Percentiles rank a stretch among this genome's conserved stretches.
phyloP scores from a whole-genome alignment of 768 basidiomycete genomes.

The Inosperma sp. region DNA sequence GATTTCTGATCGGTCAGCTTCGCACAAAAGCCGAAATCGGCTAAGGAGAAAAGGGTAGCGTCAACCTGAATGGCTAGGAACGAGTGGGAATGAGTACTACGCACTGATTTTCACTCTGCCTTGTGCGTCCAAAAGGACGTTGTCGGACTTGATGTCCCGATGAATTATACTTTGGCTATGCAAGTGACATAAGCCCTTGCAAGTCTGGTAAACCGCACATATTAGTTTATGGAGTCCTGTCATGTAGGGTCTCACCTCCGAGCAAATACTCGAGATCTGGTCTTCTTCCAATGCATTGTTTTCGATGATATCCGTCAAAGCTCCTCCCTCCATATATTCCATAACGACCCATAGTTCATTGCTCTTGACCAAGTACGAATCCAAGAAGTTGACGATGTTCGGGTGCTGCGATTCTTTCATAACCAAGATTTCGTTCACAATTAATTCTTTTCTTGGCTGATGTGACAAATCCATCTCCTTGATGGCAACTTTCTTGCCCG shows the following conservation, averaged over 20 bases:
- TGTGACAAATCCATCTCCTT: slow-evolving; percentile 97
- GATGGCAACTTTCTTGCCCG: slow-evolving; percentile 88
- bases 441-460: slow-evolving; percentile 94
- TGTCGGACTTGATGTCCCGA: slow-evolving; percentile 96
- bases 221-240: background rate
- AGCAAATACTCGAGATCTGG: slow-evolving; percentile 87
- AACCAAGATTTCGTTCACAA: slow-evolving; percentile 96
- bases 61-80: background rate
- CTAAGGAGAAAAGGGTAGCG: slow-evolving; percentile 35
- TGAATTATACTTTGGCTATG: slow-evolving; percentile 95
- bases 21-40: slow-evolving; percentile 98
- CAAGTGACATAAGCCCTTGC: slow-evolving; percentile 89
- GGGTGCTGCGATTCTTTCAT: slow-evolving; percentile 99
- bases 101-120: slow-evolving; percentile 96
- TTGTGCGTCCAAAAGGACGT: slow-evolving; percentile 86
- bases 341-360: slow-evolving; percentile 96
- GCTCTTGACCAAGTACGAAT: slow-evolving; percentile 83
- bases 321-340: slow-evolving; percentile 99
- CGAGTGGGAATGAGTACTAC: slow-evolving; percentile 27
- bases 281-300: slow-evolving; percentile 94
- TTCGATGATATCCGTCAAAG: slow-evolving; percentile 96
- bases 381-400: slow-evolving; percentile 94
- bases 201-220: slow-evolving; percentile 58
- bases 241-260: slow-evolving; percentile 61
- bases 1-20: too few relatives aligned